Percentiles rank a stretch among this genome's conserved stretches.
phyloP scores from a whole-genome alignment of 2,329 filamentous ascomycete species.

The Albophoma yamanashiensis region DNA sequence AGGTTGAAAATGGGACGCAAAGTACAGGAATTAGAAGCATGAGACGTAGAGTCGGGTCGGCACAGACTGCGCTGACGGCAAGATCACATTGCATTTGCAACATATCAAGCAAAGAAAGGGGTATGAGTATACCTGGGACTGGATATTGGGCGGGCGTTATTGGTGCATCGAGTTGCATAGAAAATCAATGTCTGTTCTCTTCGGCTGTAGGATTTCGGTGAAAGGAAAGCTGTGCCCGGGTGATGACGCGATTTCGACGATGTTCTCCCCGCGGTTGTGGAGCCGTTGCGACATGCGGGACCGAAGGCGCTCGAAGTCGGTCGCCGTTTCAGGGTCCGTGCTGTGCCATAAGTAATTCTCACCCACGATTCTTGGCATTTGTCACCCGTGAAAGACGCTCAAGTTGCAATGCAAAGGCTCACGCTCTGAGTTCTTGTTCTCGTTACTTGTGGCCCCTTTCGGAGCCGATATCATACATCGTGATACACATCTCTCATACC shows the following conservation, averaged over 20 bases:
- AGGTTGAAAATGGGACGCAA: neutral
- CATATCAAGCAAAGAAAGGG: neutral
- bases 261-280: neutral
- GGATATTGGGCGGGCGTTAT: neutral
- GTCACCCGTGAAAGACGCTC: neutral
- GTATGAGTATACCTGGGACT: neutral
- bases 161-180: neutral
- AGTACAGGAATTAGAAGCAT: neutral
- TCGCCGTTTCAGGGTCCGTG: neutral
- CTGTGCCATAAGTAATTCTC: neutral
- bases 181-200: neutral
- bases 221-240: neutral
- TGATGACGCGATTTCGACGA: neutral
- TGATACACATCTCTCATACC: slow-evolving; percentile 18
- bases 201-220: neutral
- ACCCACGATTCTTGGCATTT: neutral
- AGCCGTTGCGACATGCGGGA: too few species aligned
- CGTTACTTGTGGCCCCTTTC: neutral
- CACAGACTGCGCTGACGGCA: neutral
- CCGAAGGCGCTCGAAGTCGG: neutral
- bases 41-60: neutral
- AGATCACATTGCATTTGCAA: neutral
- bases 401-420: neutral
- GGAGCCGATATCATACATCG: neutral
- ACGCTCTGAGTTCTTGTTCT: neutral